These are phyloP conservation scores for Sungouiella blattae DNA, from an alignment of 805 yeast species.

Conservation along the genomic window DNA sequence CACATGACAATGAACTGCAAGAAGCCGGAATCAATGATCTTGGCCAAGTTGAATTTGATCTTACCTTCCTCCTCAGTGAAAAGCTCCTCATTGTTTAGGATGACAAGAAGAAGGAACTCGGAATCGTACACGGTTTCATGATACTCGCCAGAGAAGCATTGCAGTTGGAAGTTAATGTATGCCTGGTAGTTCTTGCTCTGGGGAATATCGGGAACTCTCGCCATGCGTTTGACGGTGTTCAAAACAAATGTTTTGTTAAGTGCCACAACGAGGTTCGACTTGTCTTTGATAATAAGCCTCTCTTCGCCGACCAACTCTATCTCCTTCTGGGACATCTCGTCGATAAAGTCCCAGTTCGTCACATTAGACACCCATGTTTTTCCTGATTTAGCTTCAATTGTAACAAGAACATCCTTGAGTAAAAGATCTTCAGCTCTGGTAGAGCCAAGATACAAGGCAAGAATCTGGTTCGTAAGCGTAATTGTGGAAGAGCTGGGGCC, in stretches of 20 bases:
- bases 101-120: conserved; percentile 61
- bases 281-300: conserved; percentile 42
- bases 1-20: conserved; percentile 49
- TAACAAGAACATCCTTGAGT: conserved; percentile 51
- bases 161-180: conserved; percentile 4
- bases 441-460: conserved; percentile 60
- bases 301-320: conserved; percentile 46
- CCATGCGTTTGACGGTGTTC: conserved; percentile 40
- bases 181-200: conserved; percentile 1
- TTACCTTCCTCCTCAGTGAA: conserved; percentile 29
- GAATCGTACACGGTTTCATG: conserved; percentile 52
- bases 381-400: conserved; percentile 51
- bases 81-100: conserved; percentile 64
- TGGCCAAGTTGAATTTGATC: conserved; percentile 48
- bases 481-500: conserved; percentile 42
- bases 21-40: conserved; percentile 53
- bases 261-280: conserved; percentile 47
- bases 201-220: conserved; percentile 3
- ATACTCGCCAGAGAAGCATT: conserved; percentile 13
- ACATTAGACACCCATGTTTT: conserved; percentile 66
- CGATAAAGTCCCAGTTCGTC: conserved; percentile 61
- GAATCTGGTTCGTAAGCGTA: conserved; percentile 46
- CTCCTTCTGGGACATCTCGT: conserved; percentile 39
- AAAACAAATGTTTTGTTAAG: conserved; percentile 47
- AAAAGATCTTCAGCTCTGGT: conserved; percentile 57